These are phyloP conservation scores for Penicillium sp. DNA, from an alignment of 2,329 filamentous ascomycete genomes.

Conservation along the genomic window DNA sequence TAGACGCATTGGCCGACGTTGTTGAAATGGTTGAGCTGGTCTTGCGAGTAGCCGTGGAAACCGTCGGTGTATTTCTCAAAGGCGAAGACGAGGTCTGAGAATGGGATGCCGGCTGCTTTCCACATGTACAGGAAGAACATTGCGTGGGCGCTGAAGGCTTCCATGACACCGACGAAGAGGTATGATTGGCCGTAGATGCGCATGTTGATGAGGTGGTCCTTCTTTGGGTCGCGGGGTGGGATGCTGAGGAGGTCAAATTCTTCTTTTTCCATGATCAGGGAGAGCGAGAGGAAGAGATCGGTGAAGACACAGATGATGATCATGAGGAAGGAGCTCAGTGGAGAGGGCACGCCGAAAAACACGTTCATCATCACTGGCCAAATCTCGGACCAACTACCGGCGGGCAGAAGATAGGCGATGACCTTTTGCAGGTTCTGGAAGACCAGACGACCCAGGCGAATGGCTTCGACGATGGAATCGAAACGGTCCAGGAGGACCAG, in stretches of 20 bases:
- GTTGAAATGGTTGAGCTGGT: conserved; percentile 57
- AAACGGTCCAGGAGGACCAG: conserved; percentile 46
- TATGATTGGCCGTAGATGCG: conserved; percentile 61
- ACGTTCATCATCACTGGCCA: conserved; percentile 64
- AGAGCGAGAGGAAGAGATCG: conserved; percentile 59
- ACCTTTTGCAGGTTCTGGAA: conserved; percentile 48
- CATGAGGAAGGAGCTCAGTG: conserved; percentile 61
- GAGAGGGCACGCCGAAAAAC: conserved; percentile 61
- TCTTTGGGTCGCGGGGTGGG: conserved; percentile 58
- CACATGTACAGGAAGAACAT: conserved; percentile 64
- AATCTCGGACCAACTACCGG: conserved; percentile 63
- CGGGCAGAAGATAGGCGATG: conserved; percentile 55
- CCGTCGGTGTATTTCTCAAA: conserved; percentile 58
- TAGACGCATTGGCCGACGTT: conserved; percentile 59
- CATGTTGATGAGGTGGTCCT: conserved; percentile 59
- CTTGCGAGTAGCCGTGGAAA: conserved; percentile 57
- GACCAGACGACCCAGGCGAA: conserved; percentile 41
- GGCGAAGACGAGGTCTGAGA: conserved; percentile 56
- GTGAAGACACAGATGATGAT: conserved; percentile 65
- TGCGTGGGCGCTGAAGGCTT: conserved; percentile 56
- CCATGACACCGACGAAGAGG: conserved; percentile 60
- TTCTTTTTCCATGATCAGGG: conserved; percentile 62
- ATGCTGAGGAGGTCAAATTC: conserved; percentile 61
- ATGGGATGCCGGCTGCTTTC: conserved; percentile 55
- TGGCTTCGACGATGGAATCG: conserved; percentile 43